Evolutionary conservation across 1,284 basidiomycete species (phyloP).

Genomic region (Naganishia cerealis): DNA sequence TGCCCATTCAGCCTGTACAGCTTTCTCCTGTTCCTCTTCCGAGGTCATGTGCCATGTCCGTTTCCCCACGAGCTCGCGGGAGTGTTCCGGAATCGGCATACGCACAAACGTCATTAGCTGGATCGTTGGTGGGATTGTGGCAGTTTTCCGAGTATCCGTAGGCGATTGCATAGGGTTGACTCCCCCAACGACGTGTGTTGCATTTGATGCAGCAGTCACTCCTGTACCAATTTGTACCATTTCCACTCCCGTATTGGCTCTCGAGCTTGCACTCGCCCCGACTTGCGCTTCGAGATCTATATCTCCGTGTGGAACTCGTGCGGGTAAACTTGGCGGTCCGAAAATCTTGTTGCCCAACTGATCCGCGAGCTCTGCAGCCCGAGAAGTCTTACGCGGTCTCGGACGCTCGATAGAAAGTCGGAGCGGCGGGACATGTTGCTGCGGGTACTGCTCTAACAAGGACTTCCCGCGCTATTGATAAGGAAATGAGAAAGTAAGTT

Average conservation of each 20-base stretch:
- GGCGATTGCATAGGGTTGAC: background rate
- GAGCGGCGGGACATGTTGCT: constrained; percentile 14
- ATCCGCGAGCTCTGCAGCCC: constrained; percentile 18
- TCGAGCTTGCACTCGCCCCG: background rate
- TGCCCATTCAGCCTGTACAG: constrained; percentile 23
- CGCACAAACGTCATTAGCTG: constrained; percentile 18
- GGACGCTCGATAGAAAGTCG: constrained; percentile 19
- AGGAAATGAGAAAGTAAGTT: background rate
- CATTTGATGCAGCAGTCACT: background rate
- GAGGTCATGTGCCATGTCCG: constrained; percentile 10
- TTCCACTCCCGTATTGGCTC: background rate
- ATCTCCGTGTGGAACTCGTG: background rate
- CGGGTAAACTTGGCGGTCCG: constrained; percentile 5
- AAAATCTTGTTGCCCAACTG: constrained; percentile 23
- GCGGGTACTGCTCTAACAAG: constrained; percentile 23
- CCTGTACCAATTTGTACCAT: constrained; percentile 9
- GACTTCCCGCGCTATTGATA: constrained; percentile 16
- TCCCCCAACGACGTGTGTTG: background rate
- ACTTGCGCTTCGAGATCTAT: constrained; percentile 16
- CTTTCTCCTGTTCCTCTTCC: constrained; percentile 25
- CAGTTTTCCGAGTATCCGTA: background rate
- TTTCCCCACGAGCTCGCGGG: constrained; percentile 12
- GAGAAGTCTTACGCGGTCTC: constrained; percentile 8
- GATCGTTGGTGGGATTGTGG: constrained; percentile 4
- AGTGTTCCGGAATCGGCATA: constrained; percentile 17